Evolutionary conservation across 176 grass and related monocot species (phyloP), one percentile per base, ranked within the genome.

Genomic region (Echinochloa phyllopogon): DNA sequence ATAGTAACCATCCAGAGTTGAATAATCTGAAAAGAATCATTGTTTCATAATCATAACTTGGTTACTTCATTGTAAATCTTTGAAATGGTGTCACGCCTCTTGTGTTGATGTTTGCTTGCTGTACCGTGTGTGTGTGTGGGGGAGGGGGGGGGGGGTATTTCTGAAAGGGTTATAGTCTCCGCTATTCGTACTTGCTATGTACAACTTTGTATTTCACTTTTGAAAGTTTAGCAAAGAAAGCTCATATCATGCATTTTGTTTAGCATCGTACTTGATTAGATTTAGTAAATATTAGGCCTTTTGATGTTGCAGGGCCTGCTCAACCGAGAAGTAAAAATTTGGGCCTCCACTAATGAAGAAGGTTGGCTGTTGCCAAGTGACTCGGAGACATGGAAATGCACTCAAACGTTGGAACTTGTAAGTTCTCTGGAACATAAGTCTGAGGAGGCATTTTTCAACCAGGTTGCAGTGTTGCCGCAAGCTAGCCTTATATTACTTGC

Each of bases 381-480:
- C 11, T 79, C 89, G 2, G 96, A 98, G 89, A 82, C 79, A 66
- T 98, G 96, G 96, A 92, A 91, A 44, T 95, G 93, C 84, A 95
- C 87, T 59, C 93, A 98, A 75, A 89, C 87, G 0, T 84, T 98
- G 70, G 89, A 98, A 61, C 87, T 98, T 29, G 91, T 86, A 62
- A 98, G 93, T 85, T 95, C 93, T 77, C 78, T 87, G 65, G 96
- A 94, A 80, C 58, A 69, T 63, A 88, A 72, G 82, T 41, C 49
- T 21, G 96, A 95, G 62, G 96, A 95, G 70, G 96, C 93, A 78
- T 98, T 98, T 85, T 98, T 98, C 80, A 98, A 98, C 87, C 96
- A 98, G 92, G 85, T 95, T 78, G 79, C 89, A 75, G 89, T 98
- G 52, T 76, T 98, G 24, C 91, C 96, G 40, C 96, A 90, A 55